Evolutionary conservation across 75 land plant genomes (phyloP).

Genomic region (Sequoiadendron giganteum): DNA sequence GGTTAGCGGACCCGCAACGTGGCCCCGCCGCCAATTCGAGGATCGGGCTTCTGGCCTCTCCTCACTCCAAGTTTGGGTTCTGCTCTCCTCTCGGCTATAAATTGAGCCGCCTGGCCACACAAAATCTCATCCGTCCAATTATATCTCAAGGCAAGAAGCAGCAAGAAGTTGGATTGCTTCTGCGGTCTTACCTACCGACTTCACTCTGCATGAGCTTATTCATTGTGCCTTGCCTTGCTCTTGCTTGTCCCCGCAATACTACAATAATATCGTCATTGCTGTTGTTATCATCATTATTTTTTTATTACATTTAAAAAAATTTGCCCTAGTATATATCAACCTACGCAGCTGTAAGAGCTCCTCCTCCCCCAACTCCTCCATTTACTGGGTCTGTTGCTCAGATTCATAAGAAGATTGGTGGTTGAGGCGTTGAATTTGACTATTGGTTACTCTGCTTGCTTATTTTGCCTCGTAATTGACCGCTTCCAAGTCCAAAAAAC

Average conservation of each 20-base stretch:
- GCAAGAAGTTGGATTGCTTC: background rate
- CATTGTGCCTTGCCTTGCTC: too few species aligned
- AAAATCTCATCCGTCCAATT: constrained; percentile 14
- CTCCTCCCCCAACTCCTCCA: too few species aligned
- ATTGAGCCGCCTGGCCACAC: background rate
- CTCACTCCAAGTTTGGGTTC: too few species aligned
- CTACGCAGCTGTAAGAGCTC: background rate
- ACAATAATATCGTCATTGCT: background rate
- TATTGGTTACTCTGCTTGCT: background rate
- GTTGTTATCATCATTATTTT: background rate
- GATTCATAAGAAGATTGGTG: background rate
- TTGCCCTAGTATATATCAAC: background rate
- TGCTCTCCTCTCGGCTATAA: background rate
- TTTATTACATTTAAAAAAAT: background rate
- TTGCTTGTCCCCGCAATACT: background rate
- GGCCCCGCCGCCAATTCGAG: constrained; percentile 4
- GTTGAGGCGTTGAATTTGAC: background rate
- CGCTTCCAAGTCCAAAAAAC: background rate
- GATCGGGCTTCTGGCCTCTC: background rate
- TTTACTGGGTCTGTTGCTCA: background rate
- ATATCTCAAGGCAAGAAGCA: background rate
- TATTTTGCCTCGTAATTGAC: background rate
- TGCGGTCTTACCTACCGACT: background rate
- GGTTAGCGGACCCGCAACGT: background rate
- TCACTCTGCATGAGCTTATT: background rate